Evolutionary conservation across 129 eudicot species (phyloP), one percentile per base, ranked within the genome.

Genomic region (Solidago caesia): DNA sequence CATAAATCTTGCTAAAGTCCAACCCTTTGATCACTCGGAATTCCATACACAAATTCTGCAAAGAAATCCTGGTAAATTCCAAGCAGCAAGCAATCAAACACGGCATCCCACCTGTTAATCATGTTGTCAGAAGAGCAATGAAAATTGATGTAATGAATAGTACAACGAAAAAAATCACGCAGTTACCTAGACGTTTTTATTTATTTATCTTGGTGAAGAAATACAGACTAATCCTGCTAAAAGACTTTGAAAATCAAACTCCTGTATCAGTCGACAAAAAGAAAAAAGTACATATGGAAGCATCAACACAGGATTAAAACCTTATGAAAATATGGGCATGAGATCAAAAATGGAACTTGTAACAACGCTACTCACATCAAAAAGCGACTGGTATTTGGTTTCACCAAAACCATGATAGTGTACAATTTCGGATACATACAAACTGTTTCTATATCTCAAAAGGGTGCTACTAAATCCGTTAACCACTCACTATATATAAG

Each of bases 341-440:
- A 66, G 6, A 5, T 44, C 51, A 8, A 66, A 44, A 1, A 10
- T 66, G 71, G 15, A 44, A 66, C 52, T 66, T 66, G 70, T 63
- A 13, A 33, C 4, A 67, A 66, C n/a, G 46, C 60, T 51, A 73
- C 21, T 41, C 44, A 49, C 72, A 58, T 41, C n/a, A 75, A 46
- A 82, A 74, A 82, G 73, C 44, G 70, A 65, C 71, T 76, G 67
- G 49, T 60, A 81, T 71, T 72, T 77, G 83, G 80, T 46, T 77
- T 45, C 70, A 80, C 77, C 88, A 89, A 89, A 88, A 84, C 82
- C 83, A 84, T 33, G 76, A 77, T 60, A 86, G 83, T 87, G 76
- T 90, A 87, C 92, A 90, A 61, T 64, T 84, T 71, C 66, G 27
- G 67, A 65, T 76, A 82, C 85, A 83, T 84, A 82, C 82, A 88